Evolutionary conservation across 2,329 filamentous ascomycete species (phyloP).

Genomic region (Paracorniculantispora psalliotae): DNA sequence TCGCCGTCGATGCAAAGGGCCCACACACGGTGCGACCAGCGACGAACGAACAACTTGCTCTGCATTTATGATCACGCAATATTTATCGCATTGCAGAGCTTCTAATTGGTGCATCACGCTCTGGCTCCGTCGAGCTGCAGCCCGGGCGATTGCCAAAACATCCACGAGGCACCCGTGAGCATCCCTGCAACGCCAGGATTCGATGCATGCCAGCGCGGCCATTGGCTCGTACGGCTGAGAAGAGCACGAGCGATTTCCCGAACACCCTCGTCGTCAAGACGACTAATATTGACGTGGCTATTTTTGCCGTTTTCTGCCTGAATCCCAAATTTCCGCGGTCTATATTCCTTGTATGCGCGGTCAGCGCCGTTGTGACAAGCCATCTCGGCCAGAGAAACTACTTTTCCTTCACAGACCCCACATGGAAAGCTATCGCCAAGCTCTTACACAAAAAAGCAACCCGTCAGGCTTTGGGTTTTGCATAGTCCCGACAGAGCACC

Average conservation of each 20-base stretch:
- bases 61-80: slow-evolving; percentile 10
- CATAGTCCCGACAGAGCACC: not conserved
- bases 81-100: not conserved
- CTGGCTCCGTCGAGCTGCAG: not conserved
- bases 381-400: not conserved
- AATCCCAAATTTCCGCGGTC: slow-evolving; percentile 1
- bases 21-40: slow-evolving; percentile 3
- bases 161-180: not conserved
- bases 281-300: not conserved
- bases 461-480: not conserved
- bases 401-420: not conserved
- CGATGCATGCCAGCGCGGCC: not conserved
- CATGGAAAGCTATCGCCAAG: not conserved
- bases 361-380: slow-evolving; percentile 1
- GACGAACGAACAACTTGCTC: not conserved
- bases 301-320: too few relatives aligned
- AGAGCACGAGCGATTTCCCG: not conserved
- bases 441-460: slow-evolving; percentile 1
- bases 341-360: not conserved
- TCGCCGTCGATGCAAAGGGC: not conserved
- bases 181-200: slow-evolving; percentile 9
- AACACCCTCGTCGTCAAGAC: not conserved
- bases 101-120: not conserved
- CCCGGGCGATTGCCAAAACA: slow-evolving; percentile 5
- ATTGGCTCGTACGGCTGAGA: not conserved